A percentile compares a stretch with the other conserved stretches of the same genome.
Evolutionary conservation across 306 rosid genomes (phyloP).

Genomic region (Medicago truncatula): DNA sequence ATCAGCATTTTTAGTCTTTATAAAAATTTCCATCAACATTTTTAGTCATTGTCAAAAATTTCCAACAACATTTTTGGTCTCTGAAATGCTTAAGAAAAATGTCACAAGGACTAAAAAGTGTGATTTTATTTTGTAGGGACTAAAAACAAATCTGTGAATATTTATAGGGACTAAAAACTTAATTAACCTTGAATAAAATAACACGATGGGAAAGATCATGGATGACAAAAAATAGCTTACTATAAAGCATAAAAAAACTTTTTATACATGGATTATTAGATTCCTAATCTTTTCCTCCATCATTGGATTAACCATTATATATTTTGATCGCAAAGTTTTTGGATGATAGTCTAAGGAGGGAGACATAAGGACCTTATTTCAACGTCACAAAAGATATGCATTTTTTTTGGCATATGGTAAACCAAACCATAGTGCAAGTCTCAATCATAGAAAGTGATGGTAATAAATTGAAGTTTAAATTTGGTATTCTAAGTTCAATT

Average conservation of each 20-base stretch:
- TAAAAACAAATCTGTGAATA: too few relatives aligned
- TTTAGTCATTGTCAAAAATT: too few relatives aligned
- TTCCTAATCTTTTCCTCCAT: conserved; percentile 35
- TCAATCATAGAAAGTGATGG: conserved; percentile 47
- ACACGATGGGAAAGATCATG: conserved; percentile 15
- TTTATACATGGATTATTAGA: conserved; percentile 29
- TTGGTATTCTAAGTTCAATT: conserved; percentile 33
- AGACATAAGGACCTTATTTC: conserved; percentile 26
- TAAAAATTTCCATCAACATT: too few relatives aligned
- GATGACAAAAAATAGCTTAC: conserved; percentile 38
- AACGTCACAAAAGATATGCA: conserved; percentile 43
- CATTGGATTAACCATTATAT: conserved; percentile 39
- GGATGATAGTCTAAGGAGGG: conserved; percentile 31
- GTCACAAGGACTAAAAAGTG: too few relatives aligned
- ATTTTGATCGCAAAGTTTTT: conserved; percentile 25
- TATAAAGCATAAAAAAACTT: conserved; percentile 25
- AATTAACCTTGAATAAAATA: too few relatives aligned
- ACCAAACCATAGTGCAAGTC: conserved; percentile 43
- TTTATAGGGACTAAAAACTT: too few relatives aligned
- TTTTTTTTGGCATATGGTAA: conserved; percentile 23
- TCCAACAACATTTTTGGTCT: too few relatives aligned
- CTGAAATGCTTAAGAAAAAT: too few relatives aligned
- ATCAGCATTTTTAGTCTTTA: too few relatives aligned
- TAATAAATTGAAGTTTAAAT: conserved; percentile 37
- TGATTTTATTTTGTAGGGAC: too few relatives aligned